Conservation (phyloP, 2,329 filamentous ascomycete species). For the Alternaria triticimaculans region DNA sequence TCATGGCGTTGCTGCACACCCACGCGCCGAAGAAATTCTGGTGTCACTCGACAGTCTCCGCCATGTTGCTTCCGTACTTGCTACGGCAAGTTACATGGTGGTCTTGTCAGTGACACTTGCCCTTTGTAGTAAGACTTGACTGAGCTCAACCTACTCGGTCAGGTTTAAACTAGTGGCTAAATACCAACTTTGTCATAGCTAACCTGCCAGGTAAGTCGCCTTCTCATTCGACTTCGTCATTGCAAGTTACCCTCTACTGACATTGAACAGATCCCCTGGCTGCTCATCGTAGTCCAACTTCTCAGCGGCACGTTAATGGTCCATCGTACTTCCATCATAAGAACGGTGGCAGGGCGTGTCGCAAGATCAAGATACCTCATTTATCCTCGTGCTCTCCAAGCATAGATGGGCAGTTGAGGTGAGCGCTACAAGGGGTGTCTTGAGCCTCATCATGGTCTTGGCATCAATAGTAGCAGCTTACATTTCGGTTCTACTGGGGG, state of each 20-base stretch:
- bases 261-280: background rate
- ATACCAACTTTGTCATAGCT: background rate
- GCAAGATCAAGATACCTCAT: conserved; percentile 3
- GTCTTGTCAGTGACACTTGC: background rate
- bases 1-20: background rate
- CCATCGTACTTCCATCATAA: background rate
- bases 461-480: background rate
- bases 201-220: background rate
- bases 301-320: background rate
- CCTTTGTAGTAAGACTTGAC: background rate
- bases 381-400: background rate
- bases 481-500: background rate
- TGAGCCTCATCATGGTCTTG: background rate
- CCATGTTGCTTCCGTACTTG: background rate
- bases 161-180: background rate
- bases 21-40: background rate
- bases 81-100: background rate
- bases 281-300: background rate
- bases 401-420: background rate
- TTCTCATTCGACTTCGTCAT: fast-evolving
- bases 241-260: background rate
- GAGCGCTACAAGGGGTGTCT: background rate
- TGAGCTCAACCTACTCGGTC: background rate
- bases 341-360: background rate
- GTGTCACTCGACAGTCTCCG: background rate